A percentile compares a stretch with the other conserved stretches of the same genome.
Evolutionary conservation across 805 yeast species (phyloP).

Genomic region (Kregervanrija delftensis): DNA sequence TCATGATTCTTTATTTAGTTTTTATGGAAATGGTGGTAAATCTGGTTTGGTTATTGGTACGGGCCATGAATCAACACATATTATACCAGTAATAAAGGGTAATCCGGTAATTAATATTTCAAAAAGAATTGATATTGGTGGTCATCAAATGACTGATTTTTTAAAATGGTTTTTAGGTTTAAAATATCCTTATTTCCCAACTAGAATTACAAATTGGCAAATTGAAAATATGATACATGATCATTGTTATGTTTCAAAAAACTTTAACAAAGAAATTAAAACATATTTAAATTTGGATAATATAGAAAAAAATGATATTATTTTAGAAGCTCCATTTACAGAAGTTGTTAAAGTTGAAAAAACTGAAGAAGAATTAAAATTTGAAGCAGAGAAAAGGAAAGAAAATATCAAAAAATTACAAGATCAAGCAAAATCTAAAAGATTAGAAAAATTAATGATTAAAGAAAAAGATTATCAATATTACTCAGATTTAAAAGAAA

Average conservation of each 20-base stretch:
- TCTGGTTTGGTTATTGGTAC: slow-evolving; percentile 75
- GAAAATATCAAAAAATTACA: slow-evolving; percentile 87
- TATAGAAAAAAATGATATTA: slow-evolving; percentile 63
- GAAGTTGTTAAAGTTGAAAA: slow-evolving; percentile 64
- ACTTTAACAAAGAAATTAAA: slow-evolving; percentile 60
- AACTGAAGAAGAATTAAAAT: slow-evolving; percentile 72
- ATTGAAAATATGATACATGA: slow-evolving; percentile 63
- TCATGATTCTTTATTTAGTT: slow-evolving; percentile 76
- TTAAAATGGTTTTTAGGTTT: slow-evolving; percentile 57
- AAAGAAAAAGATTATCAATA: slow-evolving; percentile 77
- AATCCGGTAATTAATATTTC: slow-evolving; percentile 57
- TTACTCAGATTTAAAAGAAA: slow-evolving; percentile 51
- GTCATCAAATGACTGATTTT: slow-evolving; percentile 61
- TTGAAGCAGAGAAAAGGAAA: slow-evolving; percentile 70
- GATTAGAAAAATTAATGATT: slow-evolving; percentile 73
- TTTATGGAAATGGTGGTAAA: slow-evolving; percentile 49
- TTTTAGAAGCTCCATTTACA: slow-evolving; percentile 75
- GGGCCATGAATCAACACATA: slow-evolving; percentile 75
- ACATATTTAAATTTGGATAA: slow-evolving; percentile 51
- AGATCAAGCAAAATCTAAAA: slow-evolving; percentile 82
- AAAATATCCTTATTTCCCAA: slow-evolving; percentile 90
- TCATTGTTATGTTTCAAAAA: slow-evolving; percentile 67
- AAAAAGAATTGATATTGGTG: slow-evolving; percentile 91
- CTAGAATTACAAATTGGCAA: slow-evolving; percentile 57
- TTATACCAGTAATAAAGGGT: slow-evolving; percentile 77